These are phyloP conservation scores for Chenopodium album DNA, from an alignment of 148 eudicot genomes.

Conservation along the genomic window DNA sequence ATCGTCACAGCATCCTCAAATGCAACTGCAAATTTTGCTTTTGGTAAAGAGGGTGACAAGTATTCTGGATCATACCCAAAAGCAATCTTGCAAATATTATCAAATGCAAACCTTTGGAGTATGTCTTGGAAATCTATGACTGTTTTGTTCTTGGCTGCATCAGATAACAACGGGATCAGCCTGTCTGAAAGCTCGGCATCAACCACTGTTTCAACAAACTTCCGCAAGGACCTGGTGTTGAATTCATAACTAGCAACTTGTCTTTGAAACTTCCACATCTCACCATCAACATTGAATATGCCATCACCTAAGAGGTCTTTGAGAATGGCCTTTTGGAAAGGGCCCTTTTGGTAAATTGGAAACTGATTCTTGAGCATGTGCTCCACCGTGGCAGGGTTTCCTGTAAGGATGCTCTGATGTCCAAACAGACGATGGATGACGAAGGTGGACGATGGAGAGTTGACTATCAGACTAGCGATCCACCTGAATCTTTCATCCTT, in stretches of 20 bases:
- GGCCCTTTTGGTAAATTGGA: constrained; percentile 38
- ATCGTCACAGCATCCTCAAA: constrained; percentile 43
- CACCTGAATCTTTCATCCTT: constrained; percentile 18
- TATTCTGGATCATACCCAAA: constrained; percentile 49
- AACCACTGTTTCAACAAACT: constrained; percentile 45
- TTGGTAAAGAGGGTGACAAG: constrained; percentile 34
- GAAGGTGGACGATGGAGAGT: constrained; percentile 26
- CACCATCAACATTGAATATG: constrained; percentile 44
- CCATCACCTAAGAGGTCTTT: constrained; percentile 47
- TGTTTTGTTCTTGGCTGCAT: constrained; percentile 21
- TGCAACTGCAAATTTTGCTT: constrained; percentile 31
- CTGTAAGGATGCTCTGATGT: background rate
- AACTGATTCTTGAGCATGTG: constrained; percentile 31
- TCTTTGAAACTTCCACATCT: constrained; percentile 54
- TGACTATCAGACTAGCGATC: constrained; percentile 19
- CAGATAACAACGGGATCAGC: constrained; percentile 36
- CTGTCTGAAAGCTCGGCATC: constrained; percentile 40
- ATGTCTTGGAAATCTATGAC: constrained; percentile 32
- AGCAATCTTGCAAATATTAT: constrained; percentile 38
- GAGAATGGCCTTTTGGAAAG: background rate
- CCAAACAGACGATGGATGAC: constrained; percentile 20
- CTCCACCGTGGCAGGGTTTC: constrained; percentile 18
- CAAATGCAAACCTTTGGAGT: constrained; percentile 35
- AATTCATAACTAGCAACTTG: constrained; percentile 46
- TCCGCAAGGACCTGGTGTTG: constrained; percentile 42